These are phyloP conservation scores for Cystobasidium sp. DNA, from an alignment of 1,284 basidiomycete genomes.

Conservation along the genomic window DNA sequence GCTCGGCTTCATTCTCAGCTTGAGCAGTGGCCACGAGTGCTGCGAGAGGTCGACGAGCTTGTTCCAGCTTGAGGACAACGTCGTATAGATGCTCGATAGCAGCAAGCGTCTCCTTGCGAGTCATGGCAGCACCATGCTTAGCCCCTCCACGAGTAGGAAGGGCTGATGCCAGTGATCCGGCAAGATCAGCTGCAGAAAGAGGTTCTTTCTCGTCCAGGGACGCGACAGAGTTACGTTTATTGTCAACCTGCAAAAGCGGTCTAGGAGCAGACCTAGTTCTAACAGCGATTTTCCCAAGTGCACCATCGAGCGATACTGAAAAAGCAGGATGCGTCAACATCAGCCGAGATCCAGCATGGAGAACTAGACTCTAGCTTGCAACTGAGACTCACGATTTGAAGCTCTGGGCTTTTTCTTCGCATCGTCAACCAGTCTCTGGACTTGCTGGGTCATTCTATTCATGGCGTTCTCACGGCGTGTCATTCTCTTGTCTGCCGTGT, in stretches of 20 bases:
- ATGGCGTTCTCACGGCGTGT: conserved; percentile 74
- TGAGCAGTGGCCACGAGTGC: conserved; percentile 54
- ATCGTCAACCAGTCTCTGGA: conserved; percentile 93
- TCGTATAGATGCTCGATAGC: conserved; percentile 88
- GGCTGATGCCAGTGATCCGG: conserved; percentile 12
- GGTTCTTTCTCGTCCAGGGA: conserved; percentile 9
- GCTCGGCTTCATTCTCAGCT: conserved; percentile 62
- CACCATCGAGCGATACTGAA: conserved; percentile 74
- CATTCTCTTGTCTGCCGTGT: conserved; percentile 34
- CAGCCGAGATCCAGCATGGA: neutral
- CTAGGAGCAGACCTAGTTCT: conserved; percentile 92
- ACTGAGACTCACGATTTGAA: conserved; percentile 48
- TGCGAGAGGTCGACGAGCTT: conserved; percentile 79
- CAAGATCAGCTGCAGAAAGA: conserved; percentile 6
- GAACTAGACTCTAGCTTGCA: neutral
- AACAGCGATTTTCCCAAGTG: conserved; percentile 89
- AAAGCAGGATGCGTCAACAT: neutral
- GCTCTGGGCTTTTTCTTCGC: conserved; percentile 67
- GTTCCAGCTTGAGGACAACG: conserved; percentile 80
- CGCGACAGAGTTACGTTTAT: conserved; percentile 22
- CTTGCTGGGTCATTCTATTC: conserved; percentile 96
- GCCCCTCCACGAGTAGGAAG: conserved; percentile 7
- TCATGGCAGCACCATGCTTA: conserved; percentile 64
- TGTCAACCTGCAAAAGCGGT: conserved; percentile 83
- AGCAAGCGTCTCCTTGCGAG: conserved; percentile 75